A percentile compares a stretch with the other conserved stretches of the same genome.
phyloP scores from a whole-genome alignment of 805 yeast species.

The Nakazawaea populi region DNA sequence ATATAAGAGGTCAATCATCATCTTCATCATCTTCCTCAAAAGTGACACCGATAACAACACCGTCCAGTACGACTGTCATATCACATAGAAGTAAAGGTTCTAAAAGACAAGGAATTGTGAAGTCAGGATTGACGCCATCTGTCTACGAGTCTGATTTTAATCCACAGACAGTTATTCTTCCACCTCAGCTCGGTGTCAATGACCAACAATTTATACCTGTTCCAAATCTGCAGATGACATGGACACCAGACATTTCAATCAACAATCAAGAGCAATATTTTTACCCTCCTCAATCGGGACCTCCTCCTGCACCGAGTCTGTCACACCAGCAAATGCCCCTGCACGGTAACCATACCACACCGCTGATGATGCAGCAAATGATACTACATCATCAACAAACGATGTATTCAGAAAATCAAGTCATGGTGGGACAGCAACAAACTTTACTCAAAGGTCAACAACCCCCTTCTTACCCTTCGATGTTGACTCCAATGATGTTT shows the following conservation, averaged over 20 bases:
- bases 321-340: neutral
- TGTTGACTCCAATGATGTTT: neutral
- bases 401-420: neutral
- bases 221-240: neutral
- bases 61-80: neutral
- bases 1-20: neutral
- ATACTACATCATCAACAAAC: neutral
- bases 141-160: neutral
- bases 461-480: neutral
- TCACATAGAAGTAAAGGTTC: neutral
- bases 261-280: neutral
- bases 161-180: neutral
- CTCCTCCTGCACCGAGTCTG: neutral
- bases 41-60: neutral
- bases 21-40: neutral
- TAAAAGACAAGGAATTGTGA: neutral
- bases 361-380: neutral
- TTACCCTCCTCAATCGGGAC: neutral
- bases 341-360: neutral
- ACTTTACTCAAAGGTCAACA: no score
- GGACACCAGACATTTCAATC: neutral
- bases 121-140: neutral
- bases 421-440: neutral
- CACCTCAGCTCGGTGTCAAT: neutral
- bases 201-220: neutral